These are phyloP conservation scores for Hypoxylon sp. DNA, from an alignment of 2,329 filamentous ascomycete species.

Conservation along the genomic window DNA sequence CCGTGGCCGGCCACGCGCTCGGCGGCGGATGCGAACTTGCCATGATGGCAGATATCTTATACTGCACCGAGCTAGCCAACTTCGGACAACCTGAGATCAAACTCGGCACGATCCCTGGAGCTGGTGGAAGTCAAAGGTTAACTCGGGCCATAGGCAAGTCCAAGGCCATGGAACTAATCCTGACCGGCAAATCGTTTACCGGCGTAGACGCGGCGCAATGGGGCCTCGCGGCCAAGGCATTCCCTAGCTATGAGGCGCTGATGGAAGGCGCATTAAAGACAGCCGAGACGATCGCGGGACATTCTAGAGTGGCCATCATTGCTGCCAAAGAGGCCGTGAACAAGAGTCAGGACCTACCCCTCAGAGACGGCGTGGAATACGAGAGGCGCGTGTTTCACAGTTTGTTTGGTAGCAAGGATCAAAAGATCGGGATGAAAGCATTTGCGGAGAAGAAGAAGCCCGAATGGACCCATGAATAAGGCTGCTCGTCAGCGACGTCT, in stretches of 20 bases:
- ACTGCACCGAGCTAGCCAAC: conserved; percentile 84
- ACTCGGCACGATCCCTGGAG: conserved; percentile 90
- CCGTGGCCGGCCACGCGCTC: conserved; percentile 92
- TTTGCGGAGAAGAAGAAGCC: conserved; percentile 96
- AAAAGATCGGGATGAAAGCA: conserved; percentile 96
- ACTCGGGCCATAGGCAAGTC: conserved; percentile 85
- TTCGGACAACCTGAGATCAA: conserved; percentile 99
- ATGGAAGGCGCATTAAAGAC: conserved; percentile 83
- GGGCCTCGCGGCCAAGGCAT: conserved; percentile 86
- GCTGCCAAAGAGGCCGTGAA: conserved; percentile 98
- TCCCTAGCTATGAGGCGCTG: conserved; percentile 81
- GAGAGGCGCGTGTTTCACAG: conserved; percentile 93
- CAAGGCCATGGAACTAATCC: conserved; percentile 88
- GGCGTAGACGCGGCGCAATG: conserved; percentile 87
- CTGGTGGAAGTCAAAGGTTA: conserved; percentile 88
- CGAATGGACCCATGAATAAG: conserved; percentile 83
- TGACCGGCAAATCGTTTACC: conserved; percentile 84
- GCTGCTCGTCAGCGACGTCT: too few relatives aligned
- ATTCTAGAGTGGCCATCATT: conserved; percentile 86
- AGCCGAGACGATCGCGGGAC: conserved; percentile 87
- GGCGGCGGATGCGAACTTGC: conserved; percentile 96
- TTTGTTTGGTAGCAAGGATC: conserved; percentile 92
- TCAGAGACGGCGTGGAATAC: conserved; percentile 92
- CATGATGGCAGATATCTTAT: conserved; percentile 96
- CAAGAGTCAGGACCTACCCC: conserved; percentile 91